Evolutionary conservation across 2,329 filamentous ascomycete species (phyloP).

Genomic region (Epichloe sp.): DNA sequence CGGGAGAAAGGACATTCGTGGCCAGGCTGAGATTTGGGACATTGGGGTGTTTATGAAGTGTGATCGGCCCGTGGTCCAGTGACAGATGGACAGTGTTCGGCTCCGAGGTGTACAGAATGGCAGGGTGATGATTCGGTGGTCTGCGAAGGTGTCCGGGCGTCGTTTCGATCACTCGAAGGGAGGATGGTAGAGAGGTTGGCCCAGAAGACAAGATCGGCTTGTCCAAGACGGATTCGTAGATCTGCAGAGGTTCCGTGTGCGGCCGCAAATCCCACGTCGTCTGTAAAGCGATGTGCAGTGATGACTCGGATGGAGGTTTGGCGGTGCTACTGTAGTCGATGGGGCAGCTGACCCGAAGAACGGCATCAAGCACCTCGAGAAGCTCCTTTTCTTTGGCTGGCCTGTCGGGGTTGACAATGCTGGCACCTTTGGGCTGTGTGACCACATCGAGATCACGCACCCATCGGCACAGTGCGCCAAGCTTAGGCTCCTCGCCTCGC

Average conservation of each 20-base stretch:
- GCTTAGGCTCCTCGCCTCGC: conserved; percentile 48
- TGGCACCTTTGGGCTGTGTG: conserved; percentile 35
- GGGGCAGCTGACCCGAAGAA: conserved; percentile 49
- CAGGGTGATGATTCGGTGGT: conserved; percentile 54
- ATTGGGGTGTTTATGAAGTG: conserved; percentile 44
- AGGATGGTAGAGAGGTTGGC: conserved; percentile 13
- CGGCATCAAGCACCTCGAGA: conserved; percentile 48
- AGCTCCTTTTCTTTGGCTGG: conserved; percentile 38
- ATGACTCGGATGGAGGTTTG: conserved; percentile 17
- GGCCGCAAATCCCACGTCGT: conserved; percentile 46
- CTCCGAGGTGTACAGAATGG: conserved; percentile 48
- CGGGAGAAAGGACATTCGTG: conserved; percentile 43
- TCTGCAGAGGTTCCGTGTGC: conserved; percentile 24
- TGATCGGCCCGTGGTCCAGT: conserved; percentile 29
- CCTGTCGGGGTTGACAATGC: conserved; percentile 19
- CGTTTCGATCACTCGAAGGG: conserved; percentile 46
- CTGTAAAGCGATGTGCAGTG: conserved; percentile 42
- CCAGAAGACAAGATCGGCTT: conserved; percentile 35
- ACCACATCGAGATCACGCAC: conserved; percentile 58
- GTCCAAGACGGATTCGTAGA: conserved; percentile 47
- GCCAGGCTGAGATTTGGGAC: conserved; percentile 50
- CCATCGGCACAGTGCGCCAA: conserved; percentile 59
- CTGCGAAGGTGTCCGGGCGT: conserved; percentile 48
- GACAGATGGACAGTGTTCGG: conserved; percentile 43
- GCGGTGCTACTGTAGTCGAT: conserved; percentile 34